Evolutionary conservation across 495 filamentous ascomycete genomes (phyloP), one percentile per base, ranked within the genome.

Genomic region (Daldinia childiae): DNA sequence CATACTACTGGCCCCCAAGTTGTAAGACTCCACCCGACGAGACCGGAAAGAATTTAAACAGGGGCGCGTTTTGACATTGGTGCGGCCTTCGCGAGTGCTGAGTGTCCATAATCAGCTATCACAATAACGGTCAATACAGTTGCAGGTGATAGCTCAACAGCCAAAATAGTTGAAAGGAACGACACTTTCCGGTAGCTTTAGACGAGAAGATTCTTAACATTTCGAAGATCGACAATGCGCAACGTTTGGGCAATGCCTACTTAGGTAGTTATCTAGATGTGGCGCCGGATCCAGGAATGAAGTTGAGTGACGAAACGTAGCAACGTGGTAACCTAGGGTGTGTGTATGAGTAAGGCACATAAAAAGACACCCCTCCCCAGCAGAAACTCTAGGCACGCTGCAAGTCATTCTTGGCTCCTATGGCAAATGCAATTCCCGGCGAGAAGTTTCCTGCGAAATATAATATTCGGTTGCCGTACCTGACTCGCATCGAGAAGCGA

Each of bases 31-130:
- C 82, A 62, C 81, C 78, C 30, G 69, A 69, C 38, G 73, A 74
- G 8, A 74, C 79, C 6, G 77, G 73, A 4, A 82, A 76, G 66
- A 81, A 81, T 71, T 78, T 80, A 48, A 48, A 85, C 73, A 26
- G 52, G 71, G 48, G 69, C 61, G 59, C 62, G 50, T 64, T 30
- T 58, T 17, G 66, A 58, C 68, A 51, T 76, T 27, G 45, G 58
- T 61, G 58, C 66, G 29, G 51, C 36, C 50, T 14, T 62, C 61
- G 36, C 17, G 38, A 36, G 54, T 39, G 21, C 45, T 66, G 38
- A 43, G 65, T 59, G 27, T 48, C 50, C 57, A 38, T 45, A 63
- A 52, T 51, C 57, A 73, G 39, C 29, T 6, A 60, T 63, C 27
- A 7, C 30, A 65, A 50, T 54, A 54, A 66, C 61, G 50, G 17